These are phyloP conservation scores for Lactarius akahatsu DNA, from an alignment of 768 basidiomycete species.

Conservation along the genomic window DNA sequence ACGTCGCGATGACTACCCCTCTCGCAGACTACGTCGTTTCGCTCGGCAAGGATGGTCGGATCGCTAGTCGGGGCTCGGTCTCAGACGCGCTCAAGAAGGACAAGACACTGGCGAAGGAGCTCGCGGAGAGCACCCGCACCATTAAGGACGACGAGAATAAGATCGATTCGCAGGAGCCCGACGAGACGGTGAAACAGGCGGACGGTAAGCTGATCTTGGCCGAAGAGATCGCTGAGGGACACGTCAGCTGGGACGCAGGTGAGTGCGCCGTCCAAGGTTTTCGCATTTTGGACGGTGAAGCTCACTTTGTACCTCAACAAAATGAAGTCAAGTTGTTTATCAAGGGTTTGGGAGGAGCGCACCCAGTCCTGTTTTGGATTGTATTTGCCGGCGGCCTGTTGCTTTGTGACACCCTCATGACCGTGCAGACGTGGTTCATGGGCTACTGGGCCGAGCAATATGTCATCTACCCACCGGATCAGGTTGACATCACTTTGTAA, in stretches of 20 bases:
- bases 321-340: conserved; percentile 36
- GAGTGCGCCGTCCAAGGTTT: conserved; percentile 29
- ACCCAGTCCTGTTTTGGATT: conserved; percentile 37
- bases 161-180: conserved; percentile 30
- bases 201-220: conserved; percentile 62
- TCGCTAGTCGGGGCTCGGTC: conserved; percentile 50
- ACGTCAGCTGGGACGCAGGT: conserved; percentile 50
- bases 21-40: conserved; percentile 59
- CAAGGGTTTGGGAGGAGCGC: conserved; percentile 32
- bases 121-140: conserved; percentile 31
- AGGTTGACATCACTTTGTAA: conserved; percentile 40
- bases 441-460: conserved; percentile 49
- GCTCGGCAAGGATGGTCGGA: conserved; percentile 51
- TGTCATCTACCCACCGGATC: conserved; percentile 34
- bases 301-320: conserved; percentile 15
- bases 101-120: conserved; percentile 35
- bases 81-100: conserved; percentile 48
- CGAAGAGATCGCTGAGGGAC: conserved; percentile 62
- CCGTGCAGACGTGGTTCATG: conserved; percentile 43
- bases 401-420: conserved; percentile 30
- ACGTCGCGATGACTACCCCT: conserved; percentile 51
- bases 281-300: not conserved
- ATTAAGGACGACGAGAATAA: conserved; percentile 34
- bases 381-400: conserved; percentile 29
- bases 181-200: conserved; percentile 29